These are phyloP conservation scores for Penicillium ochrochloron DNA, from an alignment of 495 filamentous ascomycete species.

Conservation along the genomic window DNA sequence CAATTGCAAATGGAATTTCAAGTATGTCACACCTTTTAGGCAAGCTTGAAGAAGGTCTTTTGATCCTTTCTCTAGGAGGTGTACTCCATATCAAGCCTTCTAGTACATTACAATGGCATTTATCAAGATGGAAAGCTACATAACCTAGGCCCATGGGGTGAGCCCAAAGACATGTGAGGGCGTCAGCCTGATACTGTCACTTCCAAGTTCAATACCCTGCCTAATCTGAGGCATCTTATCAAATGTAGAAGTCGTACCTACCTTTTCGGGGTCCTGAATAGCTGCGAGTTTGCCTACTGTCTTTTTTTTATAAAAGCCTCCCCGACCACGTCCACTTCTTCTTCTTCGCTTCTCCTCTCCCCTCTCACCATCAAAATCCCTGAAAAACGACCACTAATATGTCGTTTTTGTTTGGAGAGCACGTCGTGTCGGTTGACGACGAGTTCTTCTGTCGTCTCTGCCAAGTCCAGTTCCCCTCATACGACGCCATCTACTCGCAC, in stretches of 20 bases:
- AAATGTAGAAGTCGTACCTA: not conserved
- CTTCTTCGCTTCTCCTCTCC: not conserved
- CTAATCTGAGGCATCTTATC: not conserved
- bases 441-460: not conserved
- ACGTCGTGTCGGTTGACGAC: not conserved
- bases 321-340: not conserved
- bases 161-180: not conserved
- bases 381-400: not conserved
- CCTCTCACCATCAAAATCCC: not conserved
- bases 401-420: not conserved
- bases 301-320: not conserved
- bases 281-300: not conserved
- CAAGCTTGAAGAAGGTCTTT: not conserved
- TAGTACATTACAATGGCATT: not conserved
- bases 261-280: not conserved
- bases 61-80: not conserved
- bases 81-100: not conserved
- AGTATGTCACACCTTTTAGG: too few species aligned
- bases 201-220: not conserved
- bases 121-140: not conserved
- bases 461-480: not conserved
- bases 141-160: not conserved
- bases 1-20: too few species aligned
- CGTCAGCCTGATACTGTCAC: not conserved
- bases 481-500: not conserved